These are phyloP conservation scores for Sicyos baderoa DNA, from an alignment of 306 rosid genomes.

Conservation along the genomic window DNA sequence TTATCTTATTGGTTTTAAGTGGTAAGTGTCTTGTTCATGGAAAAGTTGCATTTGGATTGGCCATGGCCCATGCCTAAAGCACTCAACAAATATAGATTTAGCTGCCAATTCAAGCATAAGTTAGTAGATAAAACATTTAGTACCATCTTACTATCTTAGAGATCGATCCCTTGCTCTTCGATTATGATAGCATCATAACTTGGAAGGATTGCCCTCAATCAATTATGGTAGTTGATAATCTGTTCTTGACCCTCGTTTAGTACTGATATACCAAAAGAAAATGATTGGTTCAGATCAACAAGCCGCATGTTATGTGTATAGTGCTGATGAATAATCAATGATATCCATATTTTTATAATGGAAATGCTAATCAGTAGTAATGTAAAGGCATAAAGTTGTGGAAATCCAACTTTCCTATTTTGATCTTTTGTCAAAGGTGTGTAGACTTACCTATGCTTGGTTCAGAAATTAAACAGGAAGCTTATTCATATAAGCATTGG, in stretches of 20 bases:
- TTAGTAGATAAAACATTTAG: not conserved
- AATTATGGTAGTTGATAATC: not conserved
- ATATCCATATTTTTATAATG: conserved; percentile 1
- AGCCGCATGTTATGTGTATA: not conserved
- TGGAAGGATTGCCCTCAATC: not conserved
- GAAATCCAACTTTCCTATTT: conserved; percentile 5
- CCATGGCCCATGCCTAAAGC: not conserved
- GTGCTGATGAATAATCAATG: not conserved
- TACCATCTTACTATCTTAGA: not conserved
- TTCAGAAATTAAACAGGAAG: conserved; percentile 86
- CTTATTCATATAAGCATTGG: conserved; percentile 83
- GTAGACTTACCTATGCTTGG: conserved; percentile 17
- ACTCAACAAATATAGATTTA: not conserved
- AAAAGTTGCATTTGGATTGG: not conserved
- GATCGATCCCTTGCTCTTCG: not conserved
- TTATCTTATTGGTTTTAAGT: not conserved
- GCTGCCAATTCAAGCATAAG: not conserved
- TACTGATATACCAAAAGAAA: not conserved
- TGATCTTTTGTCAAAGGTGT: conserved; percentile 4
- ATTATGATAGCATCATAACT: not conserved
- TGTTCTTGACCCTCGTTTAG: not conserved
- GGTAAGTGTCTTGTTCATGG: not conserved
- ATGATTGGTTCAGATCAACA: not conserved
- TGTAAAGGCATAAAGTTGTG: not conserved
- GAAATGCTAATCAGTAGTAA: not conserved